Percentiles rank a stretch among this genome's conserved stretches.
These are phyloP conservation scores for Mycena filopes DNA, from an alignment of 768 basidiomycete species.

Conservation along the genomic window DNA sequence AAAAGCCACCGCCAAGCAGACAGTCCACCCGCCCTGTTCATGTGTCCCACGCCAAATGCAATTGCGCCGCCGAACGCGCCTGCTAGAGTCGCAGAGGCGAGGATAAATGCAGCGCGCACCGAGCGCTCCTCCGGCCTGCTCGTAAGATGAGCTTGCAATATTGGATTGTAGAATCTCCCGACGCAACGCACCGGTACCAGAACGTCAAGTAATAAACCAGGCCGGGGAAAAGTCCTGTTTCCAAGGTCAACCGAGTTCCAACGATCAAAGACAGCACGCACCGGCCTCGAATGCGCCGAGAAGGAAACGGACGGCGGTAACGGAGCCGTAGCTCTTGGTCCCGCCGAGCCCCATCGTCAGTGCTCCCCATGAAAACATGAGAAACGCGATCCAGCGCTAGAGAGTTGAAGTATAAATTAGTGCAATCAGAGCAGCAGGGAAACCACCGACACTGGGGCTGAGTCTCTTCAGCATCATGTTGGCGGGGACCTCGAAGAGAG, in stretches of 20 bases:
- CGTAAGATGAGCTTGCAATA: background rate
- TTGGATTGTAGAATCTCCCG: background rate
- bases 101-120: slow-evolving; percentile 40
- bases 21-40: slow-evolving; percentile 37
- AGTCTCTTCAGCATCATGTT: slow-evolving; percentile 52
- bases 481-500: slow-evolving; percentile 51
- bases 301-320: slow-evolving; percentile 55
- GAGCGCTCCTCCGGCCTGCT: slow-evolving; percentile 24
- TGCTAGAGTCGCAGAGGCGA: slow-evolving; percentile 50
- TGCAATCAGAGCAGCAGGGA: background rate
- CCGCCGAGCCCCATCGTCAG: slow-evolving; percentile 50
- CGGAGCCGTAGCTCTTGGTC: slow-evolving; percentile 48
- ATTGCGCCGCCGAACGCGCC: slow-evolving; percentile 47
- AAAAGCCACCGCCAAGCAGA: slow-evolving; percentile 44
- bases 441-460: slow-evolving; percentile 37
- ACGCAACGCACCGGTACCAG: slow-evolving; percentile 49
- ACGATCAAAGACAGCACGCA: background rate
- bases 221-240: slow-evolving; percentile 50
- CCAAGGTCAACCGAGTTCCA: background rate
- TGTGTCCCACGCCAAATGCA: slow-evolving; percentile 44
- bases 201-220: slow-evolving; percentile 55
- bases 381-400: slow-evolving; percentile 49
- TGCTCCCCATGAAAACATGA: slow-evolving; percentile 53
- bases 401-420: background rate
- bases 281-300: slow-evolving; percentile 54